Evolutionary conservation across 257 asterid species (phyloP).

Genomic region (Coffea canephora): DNA sequence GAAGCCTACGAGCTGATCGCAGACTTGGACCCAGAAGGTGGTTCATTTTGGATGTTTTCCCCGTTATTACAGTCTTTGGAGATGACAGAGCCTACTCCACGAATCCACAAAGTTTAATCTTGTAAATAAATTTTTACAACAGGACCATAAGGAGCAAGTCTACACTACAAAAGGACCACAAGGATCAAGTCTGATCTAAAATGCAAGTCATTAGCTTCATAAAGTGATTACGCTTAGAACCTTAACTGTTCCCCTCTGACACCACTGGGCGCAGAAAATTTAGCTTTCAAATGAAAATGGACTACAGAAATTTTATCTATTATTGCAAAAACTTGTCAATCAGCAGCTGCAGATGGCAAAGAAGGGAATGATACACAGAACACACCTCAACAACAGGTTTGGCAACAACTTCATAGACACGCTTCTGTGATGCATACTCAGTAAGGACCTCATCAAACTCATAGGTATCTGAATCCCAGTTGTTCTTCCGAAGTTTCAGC

Average conservation of each 20-base stretch:
- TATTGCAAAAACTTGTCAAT: neutral
- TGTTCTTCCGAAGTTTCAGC: slow-evolving; percentile 91
- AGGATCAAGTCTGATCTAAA: neutral
- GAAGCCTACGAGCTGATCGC: neutral
- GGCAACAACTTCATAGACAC: slow-evolving; percentile 98
- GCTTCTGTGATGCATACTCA: slow-evolving; percentile 93
- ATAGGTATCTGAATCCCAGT: slow-evolving; percentile 98
- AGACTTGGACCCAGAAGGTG: neutral
- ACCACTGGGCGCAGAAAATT: neutral
- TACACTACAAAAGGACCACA: too few relatives aligned
- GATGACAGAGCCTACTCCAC: neutral
- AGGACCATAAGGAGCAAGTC: neutral
- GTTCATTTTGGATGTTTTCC: neutral
- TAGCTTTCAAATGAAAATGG: neutral
- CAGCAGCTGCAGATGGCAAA: neutral
- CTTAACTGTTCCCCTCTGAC: neutral
- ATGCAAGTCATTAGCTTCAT: neutral
- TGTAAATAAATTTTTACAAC: too few relatives aligned
- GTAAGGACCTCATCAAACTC: slow-evolving; percentile 97
- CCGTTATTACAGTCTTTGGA: neutral
- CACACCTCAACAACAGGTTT: slow-evolving; percentile 99
- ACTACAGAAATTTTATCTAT: neutral
- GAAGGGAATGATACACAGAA: slow-evolving; percentile 8
- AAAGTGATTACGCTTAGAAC: neutral
- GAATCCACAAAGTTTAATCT: neutral